A percentile compares a stretch with the other conserved stretches of the same genome.
Evolutionary conservation across 139 green algal genomes (phyloP).

Genomic region (Pseudopediastrum boryanum): DNA sequence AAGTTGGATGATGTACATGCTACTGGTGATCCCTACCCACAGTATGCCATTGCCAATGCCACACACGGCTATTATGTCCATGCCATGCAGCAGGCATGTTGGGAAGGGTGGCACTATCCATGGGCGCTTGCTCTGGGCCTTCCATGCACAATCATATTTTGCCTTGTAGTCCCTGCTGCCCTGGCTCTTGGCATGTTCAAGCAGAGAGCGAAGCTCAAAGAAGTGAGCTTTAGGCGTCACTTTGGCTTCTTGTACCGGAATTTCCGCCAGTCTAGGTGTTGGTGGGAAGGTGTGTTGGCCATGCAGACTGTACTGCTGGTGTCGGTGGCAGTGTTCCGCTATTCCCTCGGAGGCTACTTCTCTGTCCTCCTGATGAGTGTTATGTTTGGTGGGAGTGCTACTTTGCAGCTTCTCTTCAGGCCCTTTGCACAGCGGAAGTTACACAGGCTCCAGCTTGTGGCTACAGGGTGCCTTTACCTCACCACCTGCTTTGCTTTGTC

Average conservation of each 20-base stretch:
- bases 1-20: neutral
- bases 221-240: neutral
- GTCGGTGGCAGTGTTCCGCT: constrained; percentile 2
- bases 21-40: neutral
- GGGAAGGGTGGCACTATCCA: neutral
- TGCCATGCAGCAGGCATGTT: constrained; percentile 7
- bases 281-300: neutral
- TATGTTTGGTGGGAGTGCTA: neutral
- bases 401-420: constrained; percentile 3
- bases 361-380: constrained; percentile 4
- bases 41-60: constrained; percentile 2
- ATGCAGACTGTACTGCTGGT: constrained; percentile 7
- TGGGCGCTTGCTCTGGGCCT: constrained; percentile 7
- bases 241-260: constrained; percentile 10
- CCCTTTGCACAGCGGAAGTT: neutral
- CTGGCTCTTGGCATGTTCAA: neutral
- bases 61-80: neutral
- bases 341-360: neutral
- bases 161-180: neutral
- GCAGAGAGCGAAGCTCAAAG: neutral
- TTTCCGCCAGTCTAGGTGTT: neutral
- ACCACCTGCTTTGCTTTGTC: neutral
- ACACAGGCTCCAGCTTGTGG: neutral
- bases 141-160: neutral
- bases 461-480: neutral